Percentiles rank a stretch among this genome's conserved stretches.
These are phyloP conservation scores for Cyamopsis tetragonoloba DNA, from an alignment of 306 rosid species.

Conservation along the genomic window DNA sequence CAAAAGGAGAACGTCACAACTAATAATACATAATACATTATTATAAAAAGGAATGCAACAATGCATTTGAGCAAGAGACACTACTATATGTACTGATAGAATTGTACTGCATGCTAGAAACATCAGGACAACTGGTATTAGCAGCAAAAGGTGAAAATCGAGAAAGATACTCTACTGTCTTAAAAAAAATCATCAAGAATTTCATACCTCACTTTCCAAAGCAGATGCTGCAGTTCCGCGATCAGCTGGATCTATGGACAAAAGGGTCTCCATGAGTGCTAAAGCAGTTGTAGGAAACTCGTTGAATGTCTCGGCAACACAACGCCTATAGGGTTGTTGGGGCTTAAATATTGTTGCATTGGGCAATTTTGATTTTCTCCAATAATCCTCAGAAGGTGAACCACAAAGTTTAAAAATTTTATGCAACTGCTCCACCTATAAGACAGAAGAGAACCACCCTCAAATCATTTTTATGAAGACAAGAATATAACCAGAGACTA, in stretches of 20 bases:
- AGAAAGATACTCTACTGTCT: neutral
- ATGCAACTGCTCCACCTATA: slow-evolving; percentile 88
- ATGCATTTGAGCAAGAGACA: neutral
- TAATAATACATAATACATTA: slow-evolving; percentile 5
- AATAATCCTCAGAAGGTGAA: slow-evolving; percentile 86
- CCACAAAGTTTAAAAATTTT: slow-evolving; percentile 93
- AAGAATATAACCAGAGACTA: slow-evolving; percentile 7
- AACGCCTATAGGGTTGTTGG: slow-evolving; percentile 80
- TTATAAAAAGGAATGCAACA: neutral
- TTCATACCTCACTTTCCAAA: slow-evolving; percentile 70
- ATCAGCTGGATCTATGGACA: slow-evolving; percentile 85
- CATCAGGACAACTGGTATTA: neutral
- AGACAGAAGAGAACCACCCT: neutral
- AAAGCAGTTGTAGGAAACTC: slow-evolving; percentile 81
- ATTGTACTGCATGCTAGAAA: neutral
- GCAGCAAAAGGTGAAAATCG: neutral
- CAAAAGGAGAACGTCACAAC: slow-evolving; percentile 27
- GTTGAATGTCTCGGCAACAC: slow-evolving; percentile 78
- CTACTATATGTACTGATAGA: neutral
- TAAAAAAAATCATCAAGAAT: neutral
- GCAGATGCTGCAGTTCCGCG: slow-evolving; percentile 83
- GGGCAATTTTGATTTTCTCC: slow-evolving; percentile 93
- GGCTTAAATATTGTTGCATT: slow-evolving; percentile 95
- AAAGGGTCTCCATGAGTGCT: slow-evolving; percentile 65
- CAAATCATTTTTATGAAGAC: neutral